phyloP scores from a whole-genome alignment of 331 rosid genomes.

The Pyrus hybrid region DNA sequence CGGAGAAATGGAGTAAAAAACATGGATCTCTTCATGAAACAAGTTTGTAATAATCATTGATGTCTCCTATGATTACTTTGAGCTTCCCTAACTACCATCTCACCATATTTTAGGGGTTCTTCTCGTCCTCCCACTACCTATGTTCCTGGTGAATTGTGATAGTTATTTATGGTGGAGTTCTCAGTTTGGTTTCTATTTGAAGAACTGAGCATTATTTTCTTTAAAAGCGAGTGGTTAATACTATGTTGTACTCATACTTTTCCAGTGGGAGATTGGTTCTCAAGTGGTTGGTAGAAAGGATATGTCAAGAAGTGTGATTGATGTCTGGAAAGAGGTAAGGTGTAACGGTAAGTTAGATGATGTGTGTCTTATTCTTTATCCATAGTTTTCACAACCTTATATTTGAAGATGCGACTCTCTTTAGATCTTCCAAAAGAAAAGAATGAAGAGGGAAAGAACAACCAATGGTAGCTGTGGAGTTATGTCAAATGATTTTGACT shows the following conservation, averaged over 20 bases:
- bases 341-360: background rate
- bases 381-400: conserved; percentile 6
- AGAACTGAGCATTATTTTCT: background rate
- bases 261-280: conserved; percentile 68
- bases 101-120: background rate
- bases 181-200: background rate
- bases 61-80: background rate
- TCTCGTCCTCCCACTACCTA: background rate
- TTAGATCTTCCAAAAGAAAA: conserved; percentile 76
- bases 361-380: conserved; percentile 6
- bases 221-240: background rate
- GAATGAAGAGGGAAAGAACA: conserved; percentile 48
- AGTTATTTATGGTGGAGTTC: background rate
- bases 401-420: conserved; percentile 8
- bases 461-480: conserved; percentile 23
- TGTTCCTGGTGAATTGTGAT: background rate
- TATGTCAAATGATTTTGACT: conserved; percentile 48
- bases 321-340: conserved; percentile 85
- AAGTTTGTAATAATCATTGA: background rate
- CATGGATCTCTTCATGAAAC: background rate
- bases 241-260: conserved; percentile 7
- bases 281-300: conserved; percentile 95
- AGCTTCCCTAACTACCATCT: background rate
- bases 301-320: conserved; percentile 55
- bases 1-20: background rate